Evolutionary conservation across 805 yeast genomes (phyloP), one percentile per base, ranked within the genome.

Genomic region (Metschnikowia similis): DNA sequence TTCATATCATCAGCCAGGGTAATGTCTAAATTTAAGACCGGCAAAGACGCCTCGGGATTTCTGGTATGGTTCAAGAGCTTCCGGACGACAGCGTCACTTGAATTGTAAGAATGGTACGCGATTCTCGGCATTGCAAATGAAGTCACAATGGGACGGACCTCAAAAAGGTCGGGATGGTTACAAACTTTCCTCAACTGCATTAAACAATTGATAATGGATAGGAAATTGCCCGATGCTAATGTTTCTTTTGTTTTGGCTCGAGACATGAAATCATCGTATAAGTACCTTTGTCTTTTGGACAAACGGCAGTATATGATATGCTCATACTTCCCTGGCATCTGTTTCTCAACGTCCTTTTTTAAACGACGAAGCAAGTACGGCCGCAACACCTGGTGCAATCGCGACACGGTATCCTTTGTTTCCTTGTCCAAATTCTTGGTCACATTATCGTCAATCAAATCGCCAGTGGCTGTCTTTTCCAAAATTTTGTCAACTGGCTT

Each of bases 151-250:
- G 98, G 98, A 51, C 99, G 76, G 6, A 91, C 97, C 65, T 94
- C 99, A 69, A 94, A 95, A 52, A 94, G 70, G 70, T 94, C 97
- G 0, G 97, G 97, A 66, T 91, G 98, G 61, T 91, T 91, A 71
- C 97, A 90, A 29, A 91, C 97, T 66, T 94, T 94, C 61, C 99
- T 81, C 60, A 94, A 73, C 66, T 94, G 99, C 99, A 94, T 94
- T 70, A 94, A 77, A 74, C 98, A 94, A 62, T 95, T 94, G 60
- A 94, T 91, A 62, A 94, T 94, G 13, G 97, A 89, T 66, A 94
- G 74, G 61, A 91, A 94, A 62, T 94, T 94, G 4, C 99, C 98
- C 30, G 96, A 87, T 0, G 92, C 92, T 53, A 94, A 75, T 3
- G 98, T 94, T 55, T 89, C 97, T 60, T 82, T 85, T 0, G 99